Conservation (phyloP, 768 basidiomycete species). For the Leucogyrophana mollusca region DNA sequence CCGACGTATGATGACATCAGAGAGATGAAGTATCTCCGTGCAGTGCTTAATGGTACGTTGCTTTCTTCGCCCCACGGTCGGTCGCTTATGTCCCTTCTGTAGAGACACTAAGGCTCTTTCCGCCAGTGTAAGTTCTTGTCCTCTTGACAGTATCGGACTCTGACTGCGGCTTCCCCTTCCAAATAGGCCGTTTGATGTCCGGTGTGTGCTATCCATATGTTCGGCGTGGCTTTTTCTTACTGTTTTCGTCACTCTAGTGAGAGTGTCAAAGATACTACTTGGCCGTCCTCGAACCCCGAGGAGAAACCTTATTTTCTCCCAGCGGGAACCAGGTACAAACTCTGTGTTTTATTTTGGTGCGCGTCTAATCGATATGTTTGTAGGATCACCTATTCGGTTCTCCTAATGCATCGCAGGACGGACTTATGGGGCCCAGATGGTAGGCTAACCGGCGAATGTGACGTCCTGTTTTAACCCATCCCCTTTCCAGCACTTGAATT, state of each 20-base stretch:
- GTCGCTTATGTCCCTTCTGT: neutral
- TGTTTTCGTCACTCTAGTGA: constrained; percentile 1
- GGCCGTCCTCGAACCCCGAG: constrained; percentile 28
- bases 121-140: constrained; percentile 32
- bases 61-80: neutral
- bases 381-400: constrained; percentile 6
- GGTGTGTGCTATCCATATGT: constrained; percentile 29
- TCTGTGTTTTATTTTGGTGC: neutral
- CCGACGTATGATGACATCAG: constrained; percentile 58
- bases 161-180: neutral
- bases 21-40: constrained; percentile 57
- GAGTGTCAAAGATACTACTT: constrained; percentile 24
- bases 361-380: neutral
- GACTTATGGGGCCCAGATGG: neutral
- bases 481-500: constrained; percentile 48
- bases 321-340: constrained; percentile 29
- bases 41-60: constrained; percentile 50
- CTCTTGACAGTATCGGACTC: neutral
- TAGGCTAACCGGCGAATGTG: neutral
- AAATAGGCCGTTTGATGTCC: constrained; percentile 20
- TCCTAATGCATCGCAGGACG: neutral
- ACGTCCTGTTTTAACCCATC: neutral
- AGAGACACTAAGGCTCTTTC: constrained; percentile 56
- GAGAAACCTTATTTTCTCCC: constrained; percentile 41
- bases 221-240: constrained; percentile 19